Base-by-base conservation (phyloP, 2,329 filamentous ascomycete genomes). In the Periconia macrospinosa region DNA sequence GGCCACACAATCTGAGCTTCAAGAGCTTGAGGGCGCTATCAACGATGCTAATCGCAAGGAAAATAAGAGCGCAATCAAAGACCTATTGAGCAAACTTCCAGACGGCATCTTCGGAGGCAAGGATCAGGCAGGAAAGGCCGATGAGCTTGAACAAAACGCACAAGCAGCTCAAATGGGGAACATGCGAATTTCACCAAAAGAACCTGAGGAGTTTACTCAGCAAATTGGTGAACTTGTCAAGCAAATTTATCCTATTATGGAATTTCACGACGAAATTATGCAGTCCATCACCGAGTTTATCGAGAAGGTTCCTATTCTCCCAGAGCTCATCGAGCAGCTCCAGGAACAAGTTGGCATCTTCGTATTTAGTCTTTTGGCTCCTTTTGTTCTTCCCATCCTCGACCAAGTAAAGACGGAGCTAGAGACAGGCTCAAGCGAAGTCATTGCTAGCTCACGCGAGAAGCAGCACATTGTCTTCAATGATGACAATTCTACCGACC, bases 231-330 rank as follows among this genome's bases (percentile, higher is more conserved):
- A 90, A 57, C 80, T 92, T 47, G 89, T 88, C 61, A 78, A 83
- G 70, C 88, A 96, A 73, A 88, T 97, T 61, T 93, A 93, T 79
- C 92, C 93, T 1, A 89, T 91, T 58, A 88, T 97, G 55, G 83
- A 96, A 72, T 96, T 92, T 80, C 92, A 97, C 67, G 92, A 97
- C 70, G 86, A 93, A 47, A 79, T 96, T 55, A 86, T 97, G 82
- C 87, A 93, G 77, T 78, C 76, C 48, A 92, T 97, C 66, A 84
- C 85, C 45, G 80, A 88, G 64, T 86, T 90, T 13, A 87, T 96
- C 55, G 90, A 95, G 74, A 87, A 90, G 61, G 92, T 97, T 41
- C 92, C 92, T 0, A 81, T 96, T 40, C 79, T 97, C 17, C 90
- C 91, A 49, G 88, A 95, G 62, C 80, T 96, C 41, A 83, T 96